Evolutionary conservation across 345 rosid species (phyloP).

Genomic region (Mallotus nudiflorus): DNA sequence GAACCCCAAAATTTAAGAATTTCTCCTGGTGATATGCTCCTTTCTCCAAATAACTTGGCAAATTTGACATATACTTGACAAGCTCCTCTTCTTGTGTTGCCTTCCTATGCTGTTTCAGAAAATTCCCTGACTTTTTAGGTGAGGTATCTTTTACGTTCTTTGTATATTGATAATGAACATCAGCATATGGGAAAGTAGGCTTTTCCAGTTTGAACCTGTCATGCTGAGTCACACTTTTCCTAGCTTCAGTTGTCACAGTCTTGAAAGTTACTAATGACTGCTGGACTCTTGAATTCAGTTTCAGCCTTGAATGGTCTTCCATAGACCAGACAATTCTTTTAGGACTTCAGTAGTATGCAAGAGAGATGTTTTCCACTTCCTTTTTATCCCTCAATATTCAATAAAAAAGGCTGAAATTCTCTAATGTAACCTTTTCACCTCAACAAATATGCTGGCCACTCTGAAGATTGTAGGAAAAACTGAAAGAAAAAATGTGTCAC

Average conservation of each 20-base stretch:
- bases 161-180: conserved; percentile 46
- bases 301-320: conserved; percentile 42
- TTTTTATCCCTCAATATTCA: background rate
- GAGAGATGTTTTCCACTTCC: background rate
- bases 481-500: conserved; percentile 1
- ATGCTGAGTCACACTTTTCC: conserved; percentile 31
- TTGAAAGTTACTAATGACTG: conserved; percentile 32
- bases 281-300: conserved; percentile 33
- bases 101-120: conserved; percentile 28
- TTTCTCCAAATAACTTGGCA: conserved; percentile 81
- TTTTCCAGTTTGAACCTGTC: conserved; percentile 45
- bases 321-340: conserved; percentile 26
- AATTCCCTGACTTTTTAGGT: conserved; percentile 34
- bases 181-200: conserved; percentile 44
- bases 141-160: conserved; percentile 40
- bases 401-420: background rate
- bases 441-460: conserved; percentile 11
- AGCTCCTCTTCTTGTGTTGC: conserved; percentile 59
- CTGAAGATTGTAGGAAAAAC: conserved; percentile 12
- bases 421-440: conserved; percentile 11
- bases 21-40: conserved; percentile 54
- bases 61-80: conserved; percentile 81
- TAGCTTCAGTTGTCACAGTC: conserved; percentile 25
- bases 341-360: conserved; percentile 8
- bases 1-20: conserved; percentile 82